Evolutionary conservation across 2,329 filamentous ascomycete genomes (phyloP).

Genomic region (Cladosporium sp.): DNA sequence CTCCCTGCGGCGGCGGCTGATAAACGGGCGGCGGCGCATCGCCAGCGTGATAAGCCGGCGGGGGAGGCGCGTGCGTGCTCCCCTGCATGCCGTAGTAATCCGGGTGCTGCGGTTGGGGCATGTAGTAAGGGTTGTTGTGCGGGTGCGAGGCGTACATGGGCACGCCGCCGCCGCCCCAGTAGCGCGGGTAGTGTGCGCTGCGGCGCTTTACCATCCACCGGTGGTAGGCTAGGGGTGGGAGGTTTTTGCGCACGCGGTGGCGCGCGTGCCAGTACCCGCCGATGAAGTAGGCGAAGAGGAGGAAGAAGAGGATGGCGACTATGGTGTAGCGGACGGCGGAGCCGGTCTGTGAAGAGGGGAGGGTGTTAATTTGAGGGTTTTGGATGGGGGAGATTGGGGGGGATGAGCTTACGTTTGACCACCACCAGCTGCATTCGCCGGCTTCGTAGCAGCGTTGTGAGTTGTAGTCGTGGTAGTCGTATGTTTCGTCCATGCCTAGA

Average conservation of each 20-base stretch:
- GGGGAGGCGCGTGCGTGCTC: conserved; percentile 22
- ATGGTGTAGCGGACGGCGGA: conserved; percentile 68
- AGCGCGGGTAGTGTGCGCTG: conserved; percentile 11
- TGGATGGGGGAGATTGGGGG: too few species aligned
- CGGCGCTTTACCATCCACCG: conserved; percentile 38
- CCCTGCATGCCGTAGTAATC: conserved; percentile 25
- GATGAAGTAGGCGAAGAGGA: conserved; percentile 60
- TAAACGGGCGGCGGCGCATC: conserved; percentile 33
- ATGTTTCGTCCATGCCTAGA: not conserved
- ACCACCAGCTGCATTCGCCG: conserved; percentile 20
- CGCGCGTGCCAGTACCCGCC: conserved; percentile 69
- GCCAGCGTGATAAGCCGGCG: conserved; percentile 31
- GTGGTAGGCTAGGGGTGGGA: conserved; percentile 66
- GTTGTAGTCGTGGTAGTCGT: not conserved
- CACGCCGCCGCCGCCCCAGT: conserved; percentile 18
- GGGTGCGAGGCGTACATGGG: too few species aligned
- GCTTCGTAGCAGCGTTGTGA: conserved; percentile 9
- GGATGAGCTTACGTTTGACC: conserved; percentile 19
- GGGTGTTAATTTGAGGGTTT: not conserved
- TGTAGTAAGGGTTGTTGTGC: conserved; percentile 19
- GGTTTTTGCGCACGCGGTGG: conserved; percentile 60
- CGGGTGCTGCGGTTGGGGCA: conserved; percentile 10
- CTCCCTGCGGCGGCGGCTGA: conserved; percentile 32
- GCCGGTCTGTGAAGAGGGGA: conserved; percentile 47
- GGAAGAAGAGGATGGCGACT: conserved; percentile 57